These are phyloP conservation scores for Xylogone sp. DNA, from an alignment of 2,329 filamentous ascomycete genomes.

Conservation along the genomic window DNA sequence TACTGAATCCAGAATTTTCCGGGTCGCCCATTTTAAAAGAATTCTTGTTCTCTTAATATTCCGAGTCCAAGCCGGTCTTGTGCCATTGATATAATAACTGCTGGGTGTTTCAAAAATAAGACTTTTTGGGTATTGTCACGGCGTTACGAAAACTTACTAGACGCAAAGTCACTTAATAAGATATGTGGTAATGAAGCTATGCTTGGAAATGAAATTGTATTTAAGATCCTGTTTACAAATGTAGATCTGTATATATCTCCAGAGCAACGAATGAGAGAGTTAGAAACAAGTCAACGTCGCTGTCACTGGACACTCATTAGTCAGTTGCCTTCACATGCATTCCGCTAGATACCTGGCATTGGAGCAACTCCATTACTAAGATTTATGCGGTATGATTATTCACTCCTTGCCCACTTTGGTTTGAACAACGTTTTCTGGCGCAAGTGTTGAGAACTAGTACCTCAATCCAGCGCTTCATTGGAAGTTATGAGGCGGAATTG, in stretches of 20 bases:
- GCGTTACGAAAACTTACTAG: background rate
- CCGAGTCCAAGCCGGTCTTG: background rate
- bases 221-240: no score
- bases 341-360: no score
- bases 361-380: background rate
- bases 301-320: no score
- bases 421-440: background rate
- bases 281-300: no score
- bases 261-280: no score
- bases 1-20: conserved; percentile 91
- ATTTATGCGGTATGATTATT: background rate
- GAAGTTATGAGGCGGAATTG: no score
- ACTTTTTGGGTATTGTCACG: background rate
- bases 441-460: no score
- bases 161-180: background rate
- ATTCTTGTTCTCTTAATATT: conserved; percentile 53
- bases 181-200: background rate
- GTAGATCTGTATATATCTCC: no score
- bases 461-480: no score
- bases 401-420: background rate
- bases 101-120: background rate
- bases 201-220: background rate
- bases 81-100: background rate
- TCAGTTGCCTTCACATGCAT: no score
- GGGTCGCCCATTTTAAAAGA: conserved; percentile 88